These are phyloP conservation scores for Cryphonectria japonica DNA, from an alignment of 2,329 filamentous ascomycete species.

Conservation along the genomic window DNA sequence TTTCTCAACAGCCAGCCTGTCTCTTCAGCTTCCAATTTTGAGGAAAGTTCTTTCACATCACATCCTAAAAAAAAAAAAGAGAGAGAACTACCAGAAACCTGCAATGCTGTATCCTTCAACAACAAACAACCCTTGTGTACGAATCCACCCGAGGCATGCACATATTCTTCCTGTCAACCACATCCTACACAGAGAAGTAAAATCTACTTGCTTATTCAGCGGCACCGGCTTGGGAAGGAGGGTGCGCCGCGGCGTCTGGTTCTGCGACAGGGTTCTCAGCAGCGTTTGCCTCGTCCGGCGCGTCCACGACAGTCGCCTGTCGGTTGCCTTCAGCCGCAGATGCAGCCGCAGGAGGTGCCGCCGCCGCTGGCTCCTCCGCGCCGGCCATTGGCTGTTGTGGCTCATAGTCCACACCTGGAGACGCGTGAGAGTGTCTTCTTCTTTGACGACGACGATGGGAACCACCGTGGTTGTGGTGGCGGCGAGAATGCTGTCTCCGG, in stretches of 20 bases:
- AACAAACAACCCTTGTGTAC: background rate
- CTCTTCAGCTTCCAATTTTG: background rate
- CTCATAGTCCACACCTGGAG: background rate
- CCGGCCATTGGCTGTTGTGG: background rate
- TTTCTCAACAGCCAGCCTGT: background rate
- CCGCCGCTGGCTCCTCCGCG: background rate
- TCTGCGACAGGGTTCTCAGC: background rate
- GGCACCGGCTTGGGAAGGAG: conserved; percentile 10
- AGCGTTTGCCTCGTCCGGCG: background rate
- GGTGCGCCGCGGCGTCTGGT: conserved; percentile 9
- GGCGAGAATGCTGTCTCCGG: background rate
- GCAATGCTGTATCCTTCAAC: background rate
- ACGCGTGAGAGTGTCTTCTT: background rate
- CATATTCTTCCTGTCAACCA: background rate
- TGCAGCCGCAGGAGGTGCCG: background rate
- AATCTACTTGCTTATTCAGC: background rate
- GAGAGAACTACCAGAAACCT: background rate
- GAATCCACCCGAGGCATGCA: background rate
- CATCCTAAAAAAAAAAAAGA: too few relatives aligned
- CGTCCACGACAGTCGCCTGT: conserved; percentile 1
- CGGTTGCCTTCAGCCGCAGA: conserved; percentile 1
- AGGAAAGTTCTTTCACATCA: too few relatives aligned
- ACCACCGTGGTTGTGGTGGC: background rate
- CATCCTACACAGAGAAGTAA: background rate
- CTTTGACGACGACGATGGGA: background rate